These are phyloP conservation scores for Candida tropicalis DNA, from an alignment of 1,139 yeast genomes.

Conservation along the genomic window DNA sequence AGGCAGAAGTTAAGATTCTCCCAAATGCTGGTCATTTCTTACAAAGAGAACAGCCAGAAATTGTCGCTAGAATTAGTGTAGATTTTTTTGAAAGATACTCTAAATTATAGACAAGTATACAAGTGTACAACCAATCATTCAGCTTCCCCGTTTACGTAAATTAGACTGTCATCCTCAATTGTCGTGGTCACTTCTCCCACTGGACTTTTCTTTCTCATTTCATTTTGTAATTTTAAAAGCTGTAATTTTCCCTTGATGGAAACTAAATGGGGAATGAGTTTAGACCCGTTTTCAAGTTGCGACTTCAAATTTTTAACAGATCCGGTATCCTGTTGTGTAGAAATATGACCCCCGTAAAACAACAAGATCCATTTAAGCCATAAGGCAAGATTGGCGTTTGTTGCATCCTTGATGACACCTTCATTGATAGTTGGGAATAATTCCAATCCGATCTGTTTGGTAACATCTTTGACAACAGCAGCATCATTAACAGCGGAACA, in stretches of 20 bases:
- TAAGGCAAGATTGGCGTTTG: conserved; percentile 34
- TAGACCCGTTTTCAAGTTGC: conserved; percentile 32
- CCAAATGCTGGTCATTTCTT: conserved; percentile 43
- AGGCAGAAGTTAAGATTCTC: conserved; percentile 33
- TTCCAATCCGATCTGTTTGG: conserved; percentile 17
- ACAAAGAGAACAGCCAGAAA: conserved; percentile 42
- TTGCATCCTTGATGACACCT: conserved; percentile 37
- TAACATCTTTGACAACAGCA: conserved; percentile 36
- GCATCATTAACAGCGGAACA: conserved; percentile 39
- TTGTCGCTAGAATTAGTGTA: conserved; percentile 28
- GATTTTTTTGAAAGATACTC: conserved; percentile 29
- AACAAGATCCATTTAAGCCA: conserved; percentile 57
- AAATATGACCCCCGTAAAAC: conserved; percentile 45
- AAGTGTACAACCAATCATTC: conserved; percentile 19
- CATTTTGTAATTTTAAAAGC: conserved; percentile 42
- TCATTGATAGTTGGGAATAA: conserved; percentile 39
- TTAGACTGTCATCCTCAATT: conserved; percentile 21
- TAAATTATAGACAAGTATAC: neutral
- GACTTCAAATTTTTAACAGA: conserved; percentile 34
- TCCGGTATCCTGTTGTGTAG: conserved; percentile 31
- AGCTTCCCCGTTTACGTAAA: conserved; percentile 47
- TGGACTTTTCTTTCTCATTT: conserved; percentile 30
- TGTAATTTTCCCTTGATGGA: conserved; percentile 49
- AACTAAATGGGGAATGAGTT: conserved; percentile 40
- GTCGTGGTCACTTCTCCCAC: conserved; percentile 19